These are phyloP conservation scores for Neopestalotiopsis sp. DNA, from an alignment of 2,329 filamentous ascomycete species.

Conservation along the genomic window DNA sequence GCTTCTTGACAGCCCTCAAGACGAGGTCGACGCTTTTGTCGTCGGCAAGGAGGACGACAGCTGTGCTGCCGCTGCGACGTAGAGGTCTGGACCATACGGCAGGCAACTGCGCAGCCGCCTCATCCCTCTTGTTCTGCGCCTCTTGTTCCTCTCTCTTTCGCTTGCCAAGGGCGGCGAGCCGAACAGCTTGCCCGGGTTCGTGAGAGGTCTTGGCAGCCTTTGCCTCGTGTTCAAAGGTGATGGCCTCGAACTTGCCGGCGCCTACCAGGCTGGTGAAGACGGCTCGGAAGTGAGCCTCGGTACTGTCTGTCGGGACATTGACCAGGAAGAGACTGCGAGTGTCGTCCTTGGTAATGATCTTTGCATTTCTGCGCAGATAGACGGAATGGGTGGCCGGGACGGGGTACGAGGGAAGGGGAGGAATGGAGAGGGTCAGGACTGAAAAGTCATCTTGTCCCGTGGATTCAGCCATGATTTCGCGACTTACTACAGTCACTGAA, in stretches of 20 bases:
- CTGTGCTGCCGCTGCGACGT: slow-evolving; percentile 76
- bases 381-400: slow-evolving; percentile 76
- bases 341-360: slow-evolving; percentile 75
- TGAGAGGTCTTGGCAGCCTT: slow-evolving; percentile 43
- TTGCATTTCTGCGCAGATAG: slow-evolving; percentile 83
- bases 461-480: slow-evolving; percentile 38
- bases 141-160: slow-evolving; percentile 49
- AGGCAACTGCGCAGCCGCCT: slow-evolving; percentile 69
- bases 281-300: slow-evolving; percentile 75
- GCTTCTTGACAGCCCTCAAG: slow-evolving; percentile 74
- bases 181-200: slow-evolving; percentile 50
- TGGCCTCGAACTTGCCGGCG: slow-evolving; percentile 77
- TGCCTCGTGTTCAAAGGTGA: slow-evolving; percentile 73
- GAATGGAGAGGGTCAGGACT: slow-evolving; percentile 71
- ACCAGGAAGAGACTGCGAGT: slow-evolving; percentile 86
- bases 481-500: slow-evolving; percentile 10
- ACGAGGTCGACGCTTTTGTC: slow-evolving; percentile 77
- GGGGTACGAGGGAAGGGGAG: slow-evolving; percentile 66
- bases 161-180: slow-evolving; percentile 53
- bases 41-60: slow-evolving; percentile 85
- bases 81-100: slow-evolving; percentile 75
- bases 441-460: slow-evolving; percentile 66
- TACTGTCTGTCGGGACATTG: slow-evolving; percentile 86
- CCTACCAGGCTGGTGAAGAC: slow-evolving; percentile 79
- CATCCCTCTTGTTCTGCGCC: slow-evolving; percentile 53